These are phyloP conservation scores for Epichloe bromicola DNA, from an alignment of 2,329 filamentous ascomycete species.

Conservation along the genomic window DNA sequence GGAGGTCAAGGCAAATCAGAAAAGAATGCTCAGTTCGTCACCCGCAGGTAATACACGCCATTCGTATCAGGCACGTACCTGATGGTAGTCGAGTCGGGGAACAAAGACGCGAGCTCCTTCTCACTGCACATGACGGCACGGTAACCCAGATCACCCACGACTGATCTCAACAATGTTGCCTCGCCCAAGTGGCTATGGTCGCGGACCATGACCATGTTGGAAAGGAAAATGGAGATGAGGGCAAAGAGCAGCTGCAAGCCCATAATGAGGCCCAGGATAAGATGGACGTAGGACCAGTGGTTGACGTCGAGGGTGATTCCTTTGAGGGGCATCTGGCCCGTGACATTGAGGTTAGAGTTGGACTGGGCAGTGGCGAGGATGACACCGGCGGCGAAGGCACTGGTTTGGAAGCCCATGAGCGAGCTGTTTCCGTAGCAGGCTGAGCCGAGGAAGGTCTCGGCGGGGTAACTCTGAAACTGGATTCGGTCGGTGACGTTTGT, in stretches of 20 bases:
- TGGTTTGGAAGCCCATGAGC: slow-evolving; percentile 23
- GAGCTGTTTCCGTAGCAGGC: slow-evolving; percentile 17
- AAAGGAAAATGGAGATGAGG: slow-evolving; percentile 10
- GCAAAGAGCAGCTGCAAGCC: slow-evolving; percentile 18
- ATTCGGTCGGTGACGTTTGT: slow-evolving; percentile 11
- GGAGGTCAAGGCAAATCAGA: neutral
- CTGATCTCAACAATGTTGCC: slow-evolving; percentile 10
- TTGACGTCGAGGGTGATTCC: slow-evolving; percentile 20
- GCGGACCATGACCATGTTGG: slow-evolving; percentile 16
- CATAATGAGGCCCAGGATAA: slow-evolving; percentile 20
- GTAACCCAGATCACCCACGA: slow-evolving; percentile 7
- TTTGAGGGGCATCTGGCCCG: slow-evolving; percentile 18
- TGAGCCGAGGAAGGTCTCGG: slow-evolving; percentile 24
- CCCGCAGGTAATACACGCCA: slow-evolving; percentile 5
- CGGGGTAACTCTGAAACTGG: slow-evolving; percentile 29
- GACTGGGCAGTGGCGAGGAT: slow-evolving; percentile 19
- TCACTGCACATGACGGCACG: slow-evolving; percentile 9
- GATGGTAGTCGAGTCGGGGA: slow-evolving; percentile 4
- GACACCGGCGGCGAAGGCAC: slow-evolving; percentile 24
- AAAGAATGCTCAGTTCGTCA: neutral
- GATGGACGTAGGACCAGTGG: slow-evolving; percentile 18
- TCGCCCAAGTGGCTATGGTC: slow-evolving; percentile 12
- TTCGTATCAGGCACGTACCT: slow-evolving; percentile 4
- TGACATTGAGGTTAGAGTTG: slow-evolving; percentile 14
- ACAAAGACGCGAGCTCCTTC: slow-evolving; percentile 7